Percentiles rank a stretch among this genome's conserved stretches.
These are phyloP conservation scores for Colletotrichum phormii DNA, from an alignment of 2,329 filamentous ascomycete species.

Conservation along the genomic window DNA sequence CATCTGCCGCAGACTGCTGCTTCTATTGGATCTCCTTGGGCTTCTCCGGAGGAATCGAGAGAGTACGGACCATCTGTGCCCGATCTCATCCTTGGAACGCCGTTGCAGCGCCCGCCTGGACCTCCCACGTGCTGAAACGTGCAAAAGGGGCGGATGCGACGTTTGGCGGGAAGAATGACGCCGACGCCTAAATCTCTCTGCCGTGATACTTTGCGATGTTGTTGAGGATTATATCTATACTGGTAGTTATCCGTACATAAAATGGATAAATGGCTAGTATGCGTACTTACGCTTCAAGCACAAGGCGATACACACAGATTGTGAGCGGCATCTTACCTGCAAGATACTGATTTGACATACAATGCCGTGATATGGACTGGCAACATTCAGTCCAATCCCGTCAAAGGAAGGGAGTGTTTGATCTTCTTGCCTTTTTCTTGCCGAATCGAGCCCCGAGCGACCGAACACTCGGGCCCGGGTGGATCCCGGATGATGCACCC, in stretches of 20 bases:
- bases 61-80: conserved; percentile 19
- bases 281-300: not conserved
- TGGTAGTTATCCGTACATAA: not conserved
- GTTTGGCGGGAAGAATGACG: conserved; percentile 16
- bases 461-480: not conserved
- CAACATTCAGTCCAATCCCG: not conserved
- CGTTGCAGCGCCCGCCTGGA: conserved; percentile 27
- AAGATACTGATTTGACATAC: not conserved
- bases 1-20: not conserved
- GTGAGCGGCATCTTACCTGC: not conserved
- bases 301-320: not conserved
- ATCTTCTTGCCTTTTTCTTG: not conserved
- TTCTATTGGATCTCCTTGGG: not conserved
- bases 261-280: not conserved
- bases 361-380: not conserved
- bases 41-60: not conserved
- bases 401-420: not conserved
- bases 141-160: conserved; percentile 28
- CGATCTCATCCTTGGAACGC: conserved; percentile 11
- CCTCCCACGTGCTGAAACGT: conserved; percentile 32
- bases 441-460: not conserved
- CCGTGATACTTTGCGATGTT: not conserved
- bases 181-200: not conserved
- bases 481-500: too few species aligned
- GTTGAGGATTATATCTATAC: not conserved